A percentile compares a stretch with the other conserved stretches of the same genome.
Evolutionary conservation across 495 filamentous ascomycete genomes (phyloP).

Genomic region (Chaetomium fimeti): DNA sequence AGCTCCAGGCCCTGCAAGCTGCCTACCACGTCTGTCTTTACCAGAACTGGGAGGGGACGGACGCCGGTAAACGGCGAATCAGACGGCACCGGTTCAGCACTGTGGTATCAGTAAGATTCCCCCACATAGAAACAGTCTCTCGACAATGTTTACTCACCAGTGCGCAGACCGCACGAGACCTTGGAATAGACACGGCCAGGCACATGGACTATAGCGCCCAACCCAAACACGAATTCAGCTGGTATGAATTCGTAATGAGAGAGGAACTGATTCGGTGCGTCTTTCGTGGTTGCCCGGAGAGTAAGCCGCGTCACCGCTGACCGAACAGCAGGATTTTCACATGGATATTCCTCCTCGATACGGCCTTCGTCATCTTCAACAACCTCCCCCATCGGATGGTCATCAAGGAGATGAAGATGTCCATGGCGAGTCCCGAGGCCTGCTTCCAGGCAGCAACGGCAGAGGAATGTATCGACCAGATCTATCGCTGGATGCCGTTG

Average conservation of each 20-base stretch:
- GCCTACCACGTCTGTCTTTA: constrained; percentile 33
- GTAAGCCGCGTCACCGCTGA: neutral
- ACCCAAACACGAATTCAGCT: constrained; percentile 31
- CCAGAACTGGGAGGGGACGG: constrained; percentile 36
- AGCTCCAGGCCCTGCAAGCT: constrained; percentile 34
- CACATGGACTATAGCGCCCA: constrained; percentile 30
- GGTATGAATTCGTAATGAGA: constrained; percentile 31
- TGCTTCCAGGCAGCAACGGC: constrained; percentile 33
- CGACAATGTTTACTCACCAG: neutral
- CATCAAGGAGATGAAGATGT: constrained; percentile 39
- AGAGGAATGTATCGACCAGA: constrained; percentile 29
- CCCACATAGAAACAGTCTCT: no score
- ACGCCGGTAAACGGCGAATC: constrained; percentile 32
- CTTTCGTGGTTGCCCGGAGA: neutral
- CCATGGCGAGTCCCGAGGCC: constrained; percentile 34
- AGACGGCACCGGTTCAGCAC: constrained; percentile 36
- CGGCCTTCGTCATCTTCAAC: constrained; percentile 39
- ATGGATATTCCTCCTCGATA: constrained; percentile 36
- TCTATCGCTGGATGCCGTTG: constrained; percentile 29
- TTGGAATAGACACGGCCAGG: constrained; percentile 31
- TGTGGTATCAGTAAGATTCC: constrained; percentile 30
- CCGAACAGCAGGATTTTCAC: constrained; percentile 21
- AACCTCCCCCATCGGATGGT: constrained; percentile 39
- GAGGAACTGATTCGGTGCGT: constrained; percentile 35
- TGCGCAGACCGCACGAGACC: constrained; percentile 29